phyloP scores from a whole-genome alignment of 2,329 filamentous ascomycete genomes.

The Penicillium paneum region DNA sequence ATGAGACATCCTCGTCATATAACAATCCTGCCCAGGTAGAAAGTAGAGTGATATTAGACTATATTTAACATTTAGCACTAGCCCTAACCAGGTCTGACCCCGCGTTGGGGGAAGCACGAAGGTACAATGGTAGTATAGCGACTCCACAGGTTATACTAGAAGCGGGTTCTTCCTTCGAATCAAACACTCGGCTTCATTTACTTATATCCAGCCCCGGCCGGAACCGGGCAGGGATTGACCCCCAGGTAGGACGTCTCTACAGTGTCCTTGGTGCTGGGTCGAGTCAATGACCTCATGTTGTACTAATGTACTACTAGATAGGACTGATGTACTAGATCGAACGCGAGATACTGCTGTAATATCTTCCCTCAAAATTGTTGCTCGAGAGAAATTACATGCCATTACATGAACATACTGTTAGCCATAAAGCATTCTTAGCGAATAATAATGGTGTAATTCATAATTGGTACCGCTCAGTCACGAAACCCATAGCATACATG shows the following conservation, averaged over 20 bases:
- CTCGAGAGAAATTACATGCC: background rate
- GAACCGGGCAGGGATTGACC: background rate
- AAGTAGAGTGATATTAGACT: background rate
- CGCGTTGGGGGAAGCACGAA: background rate
- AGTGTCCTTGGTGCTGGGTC: background rate
- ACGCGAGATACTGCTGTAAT: background rate
- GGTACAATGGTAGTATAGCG: background rate
- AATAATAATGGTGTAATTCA: slow-evolving; percentile 7
- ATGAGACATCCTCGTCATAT: no score
- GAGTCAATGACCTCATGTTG: background rate
- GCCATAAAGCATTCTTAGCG: background rate
- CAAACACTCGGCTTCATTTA: background rate
- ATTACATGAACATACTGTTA: background rate
- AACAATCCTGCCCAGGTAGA: no score
- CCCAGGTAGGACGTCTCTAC: background rate
- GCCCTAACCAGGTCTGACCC: background rate
- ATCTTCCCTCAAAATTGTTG: background rate
- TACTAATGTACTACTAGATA: background rate
- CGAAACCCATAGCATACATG: slow-evolving; percentile 5
- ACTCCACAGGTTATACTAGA: background rate
- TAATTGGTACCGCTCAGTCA: background rate
- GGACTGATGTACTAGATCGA: background rate
- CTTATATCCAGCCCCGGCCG: background rate
- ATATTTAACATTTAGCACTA: background rate
- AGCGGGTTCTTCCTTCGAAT: background rate